phyloP scores from a whole-genome alignment of 176 grass and related monocot genomes.

The Urochloa ruziziensis region DNA sequence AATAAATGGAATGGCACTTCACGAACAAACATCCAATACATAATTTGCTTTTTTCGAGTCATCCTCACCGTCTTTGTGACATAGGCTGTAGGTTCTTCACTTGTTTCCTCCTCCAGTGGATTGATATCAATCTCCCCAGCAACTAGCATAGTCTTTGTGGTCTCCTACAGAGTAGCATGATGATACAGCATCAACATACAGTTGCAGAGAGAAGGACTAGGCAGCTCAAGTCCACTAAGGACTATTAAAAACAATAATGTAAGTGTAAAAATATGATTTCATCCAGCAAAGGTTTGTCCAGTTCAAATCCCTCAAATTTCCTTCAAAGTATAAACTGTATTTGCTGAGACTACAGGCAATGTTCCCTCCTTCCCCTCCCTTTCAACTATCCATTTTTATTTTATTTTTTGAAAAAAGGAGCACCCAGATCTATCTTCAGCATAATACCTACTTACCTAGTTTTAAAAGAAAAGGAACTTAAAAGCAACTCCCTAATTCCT shows the following conservation, averaged over 20 bases:
- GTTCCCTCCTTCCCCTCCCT: too few relatives aligned
- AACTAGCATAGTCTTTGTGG: slow-evolving; percentile 66
- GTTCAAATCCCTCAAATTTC: too few relatives aligned
- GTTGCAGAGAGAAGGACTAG: background rate
- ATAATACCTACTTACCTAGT: too few relatives aligned
- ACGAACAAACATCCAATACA: slow-evolving; percentile 10
- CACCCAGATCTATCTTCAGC: too few relatives aligned
- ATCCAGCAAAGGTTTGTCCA: background rate
- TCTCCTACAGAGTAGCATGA: slow-evolving; percentile 51
- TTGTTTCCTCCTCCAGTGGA: slow-evolving; percentile 71
- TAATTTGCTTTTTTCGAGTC: slow-evolving; percentile 11
- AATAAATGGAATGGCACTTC: background rate
- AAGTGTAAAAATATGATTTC: background rate
- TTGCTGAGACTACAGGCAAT: too few relatives aligned
- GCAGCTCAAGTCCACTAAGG: background rate
- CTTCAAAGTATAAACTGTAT: too few relatives aligned
- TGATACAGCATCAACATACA: background rate
- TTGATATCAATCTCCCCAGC: slow-evolving; percentile 63
- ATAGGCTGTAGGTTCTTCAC: slow-evolving; percentile 73
- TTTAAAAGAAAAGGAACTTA: too few relatives aligned
- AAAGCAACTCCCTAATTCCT: too few relatives aligned
- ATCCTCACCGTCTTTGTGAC: slow-evolving; percentile 80
- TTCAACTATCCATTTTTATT: too few relatives aligned
- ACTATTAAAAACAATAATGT: background rate
- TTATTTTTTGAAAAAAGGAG: too few relatives aligned